phyloP scores from a whole-genome alignment of 768 basidiomycete species.

The Leccinellum albellum region DNA sequence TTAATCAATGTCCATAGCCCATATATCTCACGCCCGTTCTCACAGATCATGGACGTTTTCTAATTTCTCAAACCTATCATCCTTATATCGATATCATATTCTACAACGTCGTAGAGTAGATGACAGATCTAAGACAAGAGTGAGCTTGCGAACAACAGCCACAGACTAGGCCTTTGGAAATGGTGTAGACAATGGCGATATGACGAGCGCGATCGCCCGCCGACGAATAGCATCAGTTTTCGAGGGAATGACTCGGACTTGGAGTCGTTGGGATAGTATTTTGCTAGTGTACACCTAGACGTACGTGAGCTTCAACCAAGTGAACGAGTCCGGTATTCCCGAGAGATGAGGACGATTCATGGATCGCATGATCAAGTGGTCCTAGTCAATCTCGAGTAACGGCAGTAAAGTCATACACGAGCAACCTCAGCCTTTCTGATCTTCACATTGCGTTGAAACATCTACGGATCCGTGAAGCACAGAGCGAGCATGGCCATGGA shows the following conservation, averaged over 20 bases:
- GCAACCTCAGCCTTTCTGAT: constrained; percentile 92
- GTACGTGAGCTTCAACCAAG: too few species aligned
- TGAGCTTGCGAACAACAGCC: neutral
- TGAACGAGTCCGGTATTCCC: too few species aligned
- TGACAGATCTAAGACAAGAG: neutral
- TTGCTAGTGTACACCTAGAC: too few species aligned
- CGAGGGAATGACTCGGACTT: too few species aligned
- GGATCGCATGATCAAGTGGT: too few species aligned
- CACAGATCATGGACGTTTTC: neutral
- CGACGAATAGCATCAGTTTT: too few species aligned
- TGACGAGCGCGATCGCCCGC: neutral
- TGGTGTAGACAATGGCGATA: too few species aligned
- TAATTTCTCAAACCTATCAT: neutral
- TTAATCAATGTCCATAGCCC: too few species aligned
- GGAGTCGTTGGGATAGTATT: too few species aligned
- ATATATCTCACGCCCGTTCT: neutral
- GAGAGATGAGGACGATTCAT: too few species aligned
- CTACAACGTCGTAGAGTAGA: neutral
- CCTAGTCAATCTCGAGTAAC: too few species aligned
- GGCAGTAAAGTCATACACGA: constrained; percentile 41
- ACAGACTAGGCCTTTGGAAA: neutral
- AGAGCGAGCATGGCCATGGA: constrained; percentile 89
- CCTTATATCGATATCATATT: neutral
- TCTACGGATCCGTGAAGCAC: constrained; percentile 88
- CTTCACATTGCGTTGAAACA: constrained; percentile 88